phyloP scores from a whole-genome alignment of 2,329 filamentous ascomycete species.

The Penicillium sp. region DNA sequence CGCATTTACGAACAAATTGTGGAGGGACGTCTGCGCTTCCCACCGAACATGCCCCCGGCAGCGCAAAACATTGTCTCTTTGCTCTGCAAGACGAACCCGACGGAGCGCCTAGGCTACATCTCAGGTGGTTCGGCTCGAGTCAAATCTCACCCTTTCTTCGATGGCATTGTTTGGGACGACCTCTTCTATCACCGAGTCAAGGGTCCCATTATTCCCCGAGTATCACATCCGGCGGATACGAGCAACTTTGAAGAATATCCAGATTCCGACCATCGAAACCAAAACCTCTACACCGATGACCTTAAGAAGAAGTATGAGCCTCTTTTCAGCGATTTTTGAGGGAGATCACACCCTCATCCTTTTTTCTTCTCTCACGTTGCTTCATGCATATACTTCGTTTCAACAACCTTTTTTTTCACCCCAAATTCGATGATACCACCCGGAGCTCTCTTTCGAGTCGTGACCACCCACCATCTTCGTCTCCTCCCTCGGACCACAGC shows the following conservation, averaged over 20 bases:
- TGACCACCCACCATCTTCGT: too few species aligned
- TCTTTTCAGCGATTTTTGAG: conserved; percentile 64
- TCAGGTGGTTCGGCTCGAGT: conserved; percentile 63
- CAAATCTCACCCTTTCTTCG: conserved; percentile 66
- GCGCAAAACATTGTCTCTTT: conserved; percentile 65
- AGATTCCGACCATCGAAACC: conserved; percentile 55
- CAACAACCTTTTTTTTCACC: conserved; percentile 3
- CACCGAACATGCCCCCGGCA: conserved; percentile 60
- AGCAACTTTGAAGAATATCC: conserved; percentile 71
- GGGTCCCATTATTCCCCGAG: conserved; percentile 66
- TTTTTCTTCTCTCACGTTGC: neutral
- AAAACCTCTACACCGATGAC: conserved; percentile 62
- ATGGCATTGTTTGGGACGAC: conserved; percentile 65
- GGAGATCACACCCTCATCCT: conserved; percentile 17
- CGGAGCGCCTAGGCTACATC: conserved; percentile 66
- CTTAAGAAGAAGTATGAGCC: conserved; percentile 64
- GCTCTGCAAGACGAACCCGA: conserved; percentile 67
- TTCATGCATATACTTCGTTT: conserved; percentile 8
- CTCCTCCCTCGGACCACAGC: too few species aligned
- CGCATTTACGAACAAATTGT: conserved; percentile 72
- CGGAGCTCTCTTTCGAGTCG: neutral
- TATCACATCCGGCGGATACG: conserved; percentile 63
- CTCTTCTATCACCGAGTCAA: conserved; percentile 63
- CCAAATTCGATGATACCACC: neutral
- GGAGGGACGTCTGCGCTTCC: conserved; percentile 65